These are phyloP conservation scores for Leccinum rimulosum DNA, from an alignment of 768 basidiomycete genomes.

Conservation along the genomic window DNA sequence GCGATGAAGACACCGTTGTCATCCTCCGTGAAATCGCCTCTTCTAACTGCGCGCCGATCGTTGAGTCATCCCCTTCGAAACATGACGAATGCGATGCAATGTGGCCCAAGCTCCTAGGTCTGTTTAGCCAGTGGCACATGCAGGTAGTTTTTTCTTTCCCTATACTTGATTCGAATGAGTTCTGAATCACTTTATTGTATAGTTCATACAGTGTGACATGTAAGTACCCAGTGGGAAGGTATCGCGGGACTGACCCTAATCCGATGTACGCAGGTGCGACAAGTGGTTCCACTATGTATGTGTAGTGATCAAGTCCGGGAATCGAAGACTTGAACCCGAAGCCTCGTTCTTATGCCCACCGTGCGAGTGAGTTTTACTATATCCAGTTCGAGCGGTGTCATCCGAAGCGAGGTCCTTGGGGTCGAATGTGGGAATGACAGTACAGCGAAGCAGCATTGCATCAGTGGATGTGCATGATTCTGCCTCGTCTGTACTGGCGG, in stretches of 20 bases:
- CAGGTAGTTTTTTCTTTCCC: slow-evolving; percentile 16
- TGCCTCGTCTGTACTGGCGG: not conserved
- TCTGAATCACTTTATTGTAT: not conserved
- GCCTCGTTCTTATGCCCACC: slow-evolving; percentile 42
- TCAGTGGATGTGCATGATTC: not conserved
- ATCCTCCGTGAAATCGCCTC: not conserved
- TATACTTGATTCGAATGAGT: not conserved
- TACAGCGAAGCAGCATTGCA: not conserved
- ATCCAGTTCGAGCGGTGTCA: not conserved
- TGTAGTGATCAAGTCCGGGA: slow-evolving; percentile 37
- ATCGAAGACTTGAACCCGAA: slow-evolving; percentile 34
- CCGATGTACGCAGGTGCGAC: slow-evolving; percentile 32
- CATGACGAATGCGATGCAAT: not conserved
- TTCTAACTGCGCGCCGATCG: not conserved
- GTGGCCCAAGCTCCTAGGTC: slow-evolving; percentile 17
- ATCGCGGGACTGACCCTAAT: not conserved
- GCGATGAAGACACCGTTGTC: slow-evolving; percentile 2
- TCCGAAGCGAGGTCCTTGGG: not conserved
- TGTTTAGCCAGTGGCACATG: slow-evolving; percentile 19
- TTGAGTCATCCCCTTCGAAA: slow-evolving; percentile 2
- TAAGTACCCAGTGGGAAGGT: slow-evolving; percentile 11
- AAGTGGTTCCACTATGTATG: slow-evolving; percentile 55
- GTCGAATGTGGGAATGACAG: not conserved
- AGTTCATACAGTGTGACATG: slow-evolving; percentile 38
- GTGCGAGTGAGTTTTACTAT: slow-evolving; percentile 31